A percentile compares a stretch with the other conserved stretches of the same genome.
phyloP scores from a whole-genome alignment of 108 stramenopile genomes.

The Chaetoceros tenuissimus region DNA sequence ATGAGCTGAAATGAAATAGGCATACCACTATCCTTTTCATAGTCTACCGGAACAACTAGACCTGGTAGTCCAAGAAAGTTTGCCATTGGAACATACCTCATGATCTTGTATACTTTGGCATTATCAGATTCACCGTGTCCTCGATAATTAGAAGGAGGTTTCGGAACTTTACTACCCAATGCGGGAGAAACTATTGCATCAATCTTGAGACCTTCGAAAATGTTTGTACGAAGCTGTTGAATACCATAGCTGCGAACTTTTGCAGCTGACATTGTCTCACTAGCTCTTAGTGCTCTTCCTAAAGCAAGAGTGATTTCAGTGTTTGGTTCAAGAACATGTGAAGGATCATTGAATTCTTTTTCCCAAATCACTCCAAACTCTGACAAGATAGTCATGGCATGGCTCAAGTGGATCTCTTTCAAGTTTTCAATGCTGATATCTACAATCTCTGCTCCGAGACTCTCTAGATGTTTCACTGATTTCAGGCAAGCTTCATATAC shows the following conservation, averaged over 20 bases:
- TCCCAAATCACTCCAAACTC: slow-evolving; percentile 37
- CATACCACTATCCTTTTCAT: slow-evolving; percentile 5
- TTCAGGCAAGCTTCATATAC: slow-evolving; percentile 6
- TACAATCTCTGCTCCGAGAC: slow-evolving; percentile 33
- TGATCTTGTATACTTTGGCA: slow-evolving; percentile 1
- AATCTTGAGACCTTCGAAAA: slow-evolving; percentile 15
- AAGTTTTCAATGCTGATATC: slow-evolving; percentile 42
- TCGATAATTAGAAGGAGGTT: not conserved
- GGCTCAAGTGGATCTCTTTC: slow-evolving; percentile 30
- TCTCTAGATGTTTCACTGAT: slow-evolving; percentile 8
- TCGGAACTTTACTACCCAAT: too few relatives aligned
- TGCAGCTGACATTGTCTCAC: slow-evolving; percentile 40
- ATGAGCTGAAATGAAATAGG: slow-evolving; percentile 9
- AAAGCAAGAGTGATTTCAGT: slow-evolving; percentile 34
- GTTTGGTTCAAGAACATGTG: slow-evolving; percentile 20
- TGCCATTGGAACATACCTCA: slow-evolving; percentile 6
- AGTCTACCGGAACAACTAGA: slow-evolving; percentile 3
- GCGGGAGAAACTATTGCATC: slow-evolving; percentile 34
- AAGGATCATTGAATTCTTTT: slow-evolving; percentile 9
- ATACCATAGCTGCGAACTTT: slow-evolving; percentile 33
- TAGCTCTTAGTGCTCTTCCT: slow-evolving; percentile 24
- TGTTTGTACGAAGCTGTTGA: slow-evolving; percentile 13
- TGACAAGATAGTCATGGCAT: slow-evolving; percentile 36
- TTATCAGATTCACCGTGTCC: slow-evolving; percentile 5
- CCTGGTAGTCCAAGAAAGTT: slow-evolving; percentile 11